phyloP scores from a whole-genome alignment of 768 basidiomycete genomes.

The Lentinula raphanica region DNA sequence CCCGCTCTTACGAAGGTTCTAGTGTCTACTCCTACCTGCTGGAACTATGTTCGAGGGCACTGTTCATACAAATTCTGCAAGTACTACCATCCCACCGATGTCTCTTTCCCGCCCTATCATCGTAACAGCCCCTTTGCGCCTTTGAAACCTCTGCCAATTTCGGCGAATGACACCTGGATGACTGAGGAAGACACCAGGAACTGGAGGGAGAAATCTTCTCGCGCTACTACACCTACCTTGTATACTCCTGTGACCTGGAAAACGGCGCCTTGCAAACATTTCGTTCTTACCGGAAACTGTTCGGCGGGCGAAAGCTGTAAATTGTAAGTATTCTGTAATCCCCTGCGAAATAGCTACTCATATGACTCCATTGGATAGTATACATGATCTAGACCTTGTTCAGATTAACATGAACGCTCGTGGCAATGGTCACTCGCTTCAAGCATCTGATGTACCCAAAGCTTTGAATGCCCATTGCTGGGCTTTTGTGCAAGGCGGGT shows the following conservation, averaged over 20 bases:
- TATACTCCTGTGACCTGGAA: slow-evolving; percentile 23
- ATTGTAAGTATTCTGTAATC: slow-evolving; percentile 28
- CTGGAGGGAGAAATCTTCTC: neutral
- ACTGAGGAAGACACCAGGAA: neutral
- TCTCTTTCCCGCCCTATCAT: slow-evolving; percentile 10
- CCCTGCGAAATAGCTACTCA: slow-evolving; percentile 8
- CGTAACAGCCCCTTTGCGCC: slow-evolving; percentile 12
- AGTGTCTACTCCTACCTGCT: slow-evolving; percentile 11
- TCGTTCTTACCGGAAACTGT: slow-evolving; percentile 38
- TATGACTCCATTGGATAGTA: slow-evolving; percentile 21
- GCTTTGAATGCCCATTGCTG: slow-evolving; percentile 9
- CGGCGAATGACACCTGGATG: neutral
- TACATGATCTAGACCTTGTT: slow-evolving; percentile 26
- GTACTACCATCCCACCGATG: slow-evolving; percentile 27
- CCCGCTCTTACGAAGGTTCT: neutral
- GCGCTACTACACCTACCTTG: slow-evolving; percentile 1
- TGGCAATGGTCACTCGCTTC: neutral
- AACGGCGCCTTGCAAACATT: slow-evolving; percentile 36
- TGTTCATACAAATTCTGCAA: slow-evolving; percentile 22
- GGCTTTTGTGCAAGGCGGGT: slow-evolving; percentile 26
- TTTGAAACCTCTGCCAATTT: neutral
- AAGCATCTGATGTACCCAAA: neutral
- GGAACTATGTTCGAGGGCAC: slow-evolving; percentile 31
- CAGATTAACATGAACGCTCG: slow-evolving; percentile 7
- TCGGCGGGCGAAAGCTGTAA: slow-evolving; percentile 34